A percentile compares a stretch with the other conserved stretches of the same genome.
phyloP scores from a whole-genome alignment of 306 rosid genomes.

The Lathyrus oleraceus region DNA sequence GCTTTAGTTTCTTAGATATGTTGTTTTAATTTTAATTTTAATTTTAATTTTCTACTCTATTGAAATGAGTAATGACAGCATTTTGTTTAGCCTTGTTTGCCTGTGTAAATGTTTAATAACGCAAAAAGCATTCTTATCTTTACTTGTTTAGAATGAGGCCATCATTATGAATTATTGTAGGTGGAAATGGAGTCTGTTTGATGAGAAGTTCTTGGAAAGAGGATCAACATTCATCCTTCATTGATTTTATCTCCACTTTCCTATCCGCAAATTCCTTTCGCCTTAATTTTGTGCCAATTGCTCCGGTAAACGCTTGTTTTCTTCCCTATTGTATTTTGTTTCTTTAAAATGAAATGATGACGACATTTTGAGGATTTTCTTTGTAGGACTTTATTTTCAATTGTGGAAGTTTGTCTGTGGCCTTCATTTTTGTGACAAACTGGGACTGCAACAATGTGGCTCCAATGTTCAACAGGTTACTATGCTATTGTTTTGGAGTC shows the following conservation, averaged over 20 bases:
- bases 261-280: slow-evolving; percentile 69
- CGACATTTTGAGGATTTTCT: slow-evolving; percentile 23
- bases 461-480: slow-evolving; percentile 62
- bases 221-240: slow-evolving; percentile 69
- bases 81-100: slow-evolving; percentile 5
- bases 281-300: slow-evolving; percentile 65
- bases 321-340: not conserved
- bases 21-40: slow-evolving; percentile 13
- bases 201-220: slow-evolving; percentile 79
- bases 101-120: not conserved
- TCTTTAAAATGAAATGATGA: not conserved
- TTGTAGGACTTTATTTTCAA: slow-evolving; percentile 90
- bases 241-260: slow-evolving; percentile 73
- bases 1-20: slow-evolving; percentile 6
- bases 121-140: not conserved
- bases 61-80: not conserved
- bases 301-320: slow-evolving; percentile 56
- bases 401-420: slow-evolving; percentile 86
- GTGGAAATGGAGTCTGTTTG: slow-evolving; percentile 74
- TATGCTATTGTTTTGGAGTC: slow-evolving; percentile 26
- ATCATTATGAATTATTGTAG: slow-evolving; percentile 32
- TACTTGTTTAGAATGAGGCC: slow-evolving; percentile 27
- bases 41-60: not conserved
- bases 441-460: slow-evolving; percentile 55
- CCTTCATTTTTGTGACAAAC: slow-evolving; percentile 71